These are phyloP conservation scores for Lobosporangium transversale DNA, from an alignment of 192 early-diverging fungal species.

Conservation along the genomic window DNA sequence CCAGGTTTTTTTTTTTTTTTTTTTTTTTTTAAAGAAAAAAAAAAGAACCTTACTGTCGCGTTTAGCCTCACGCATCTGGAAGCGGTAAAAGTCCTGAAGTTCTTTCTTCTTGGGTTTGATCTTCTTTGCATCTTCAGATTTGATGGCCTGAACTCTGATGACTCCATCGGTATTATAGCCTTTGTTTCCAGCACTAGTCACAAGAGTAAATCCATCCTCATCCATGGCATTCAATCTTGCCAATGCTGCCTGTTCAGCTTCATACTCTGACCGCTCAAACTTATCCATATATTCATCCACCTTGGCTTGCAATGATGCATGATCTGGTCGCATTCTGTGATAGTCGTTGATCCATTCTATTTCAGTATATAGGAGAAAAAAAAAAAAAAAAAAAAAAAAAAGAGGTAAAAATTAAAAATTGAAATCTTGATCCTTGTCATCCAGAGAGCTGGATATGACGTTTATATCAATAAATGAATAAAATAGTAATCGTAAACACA, in stretches of 20 bases:
- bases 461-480: background rate
- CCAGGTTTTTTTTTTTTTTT: too few relatives aligned
- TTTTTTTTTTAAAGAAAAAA: background rate
- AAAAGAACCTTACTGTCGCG: conserved; percentile 72
- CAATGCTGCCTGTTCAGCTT: conserved; percentile 70
- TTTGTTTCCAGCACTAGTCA: conserved; percentile 73
- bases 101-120: conserved; percentile 83
- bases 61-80: conserved; percentile 94
- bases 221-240: conserved; percentile 84
- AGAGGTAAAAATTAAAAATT: background rate
- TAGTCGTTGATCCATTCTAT: conserved; percentile 58
- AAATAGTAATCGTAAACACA: background rate
- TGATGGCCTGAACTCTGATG: conserved; percentile 68
- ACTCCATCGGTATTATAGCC: conserved; percentile 77
- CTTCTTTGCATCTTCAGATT: conserved; percentile 62
- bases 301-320: conserved; percentile 61
- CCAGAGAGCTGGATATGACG: too few relatives aligned
- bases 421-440: too few relatives aligned
- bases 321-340: conserved; percentile 51
- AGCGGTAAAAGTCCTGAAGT: conserved; percentile 92
- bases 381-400: background rate
- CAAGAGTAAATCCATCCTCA: conserved; percentile 92
- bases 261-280: conserved; percentile 81
- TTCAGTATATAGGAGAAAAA: background rate
- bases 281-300: conserved; percentile 81